These are phyloP conservation scores for Zasmidium cellare DNA, from an alignment of 2,329 filamentous ascomycete species.

Conservation along the genomic window DNA sequence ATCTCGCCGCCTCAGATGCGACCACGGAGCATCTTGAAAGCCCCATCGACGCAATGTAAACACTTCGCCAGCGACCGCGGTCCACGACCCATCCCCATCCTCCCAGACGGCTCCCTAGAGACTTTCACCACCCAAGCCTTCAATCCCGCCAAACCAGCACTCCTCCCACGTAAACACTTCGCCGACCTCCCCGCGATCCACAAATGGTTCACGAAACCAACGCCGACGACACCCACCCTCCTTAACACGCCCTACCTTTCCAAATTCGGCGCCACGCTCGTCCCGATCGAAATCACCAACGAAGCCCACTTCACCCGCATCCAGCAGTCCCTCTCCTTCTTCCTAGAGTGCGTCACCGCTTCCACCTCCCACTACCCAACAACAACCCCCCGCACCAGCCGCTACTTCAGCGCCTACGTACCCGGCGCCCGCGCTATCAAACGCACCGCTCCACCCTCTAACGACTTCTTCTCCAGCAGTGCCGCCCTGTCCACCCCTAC, in stretches of 20 bases:
- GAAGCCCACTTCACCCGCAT: conserved; percentile 56
- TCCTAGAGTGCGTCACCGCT: conserved; percentile 55
- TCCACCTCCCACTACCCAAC: conserved; percentile 21
- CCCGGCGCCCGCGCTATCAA: conserved; percentile 26
- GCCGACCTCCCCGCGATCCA: conserved; percentile 52
- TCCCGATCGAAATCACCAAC: conserved; percentile 61
- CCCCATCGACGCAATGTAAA: conserved; percentile 16
- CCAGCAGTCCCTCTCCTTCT: conserved; percentile 62
- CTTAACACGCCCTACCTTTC: conserved; percentile 48
- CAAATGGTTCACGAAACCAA: conserved; percentile 58
- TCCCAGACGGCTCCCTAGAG: conserved; percentile 30
- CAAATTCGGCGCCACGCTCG: conserved; percentile 49
- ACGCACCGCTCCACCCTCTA: conserved; percentile 22
- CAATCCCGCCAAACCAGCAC: conserved; percentile 51
- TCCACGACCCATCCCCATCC: conserved; percentile 22
- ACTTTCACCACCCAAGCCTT: conserved; percentile 59
- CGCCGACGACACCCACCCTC: background rate
- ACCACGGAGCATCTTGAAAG: conserved; percentile 8
- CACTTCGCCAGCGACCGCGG: conserved; percentile 3
- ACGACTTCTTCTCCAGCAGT: conserved; percentile 36
- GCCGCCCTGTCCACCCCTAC: conserved; percentile 19
- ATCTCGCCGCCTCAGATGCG: conserved; percentile 14
- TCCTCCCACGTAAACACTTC: conserved; percentile 50
- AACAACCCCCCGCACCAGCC: conserved; percentile 12
- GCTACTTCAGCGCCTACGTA: conserved; percentile 32